Percentiles rank a stretch among this genome's conserved stretches.
Conservation (phyloP, 768 basidiomycete species). For the Agrocybe chaxingu region DNA sequence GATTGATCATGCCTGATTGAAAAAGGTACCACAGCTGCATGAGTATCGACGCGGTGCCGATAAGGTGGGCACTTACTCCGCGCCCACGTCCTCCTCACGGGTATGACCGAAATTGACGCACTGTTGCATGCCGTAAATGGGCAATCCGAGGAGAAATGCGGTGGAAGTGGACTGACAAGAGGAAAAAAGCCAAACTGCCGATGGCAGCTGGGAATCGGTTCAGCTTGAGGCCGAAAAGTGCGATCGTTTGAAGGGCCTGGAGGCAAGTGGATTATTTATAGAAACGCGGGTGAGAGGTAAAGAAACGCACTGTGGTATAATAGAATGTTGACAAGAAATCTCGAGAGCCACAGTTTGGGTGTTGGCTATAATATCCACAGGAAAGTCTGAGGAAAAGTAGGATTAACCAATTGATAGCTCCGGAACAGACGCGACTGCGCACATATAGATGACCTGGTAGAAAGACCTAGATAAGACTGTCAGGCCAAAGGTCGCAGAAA, state of each 20-base stretch:
- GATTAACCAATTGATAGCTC: slow-evolving; percentile 12
- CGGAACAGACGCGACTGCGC: slow-evolving; percentile 36
- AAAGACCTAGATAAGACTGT: slow-evolving; percentile 38
- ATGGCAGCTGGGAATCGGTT: slow-evolving; percentile 64
- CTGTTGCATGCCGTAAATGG: slow-evolving; percentile 17
- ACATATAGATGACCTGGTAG: slow-evolving; percentile 58
- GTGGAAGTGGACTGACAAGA: slow-evolving; percentile 33
- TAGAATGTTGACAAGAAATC: slow-evolving; percentile 50
- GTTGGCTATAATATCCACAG: slow-evolving; percentile 37
- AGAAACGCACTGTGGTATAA: slow-evolving; percentile 37
- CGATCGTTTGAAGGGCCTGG: slow-evolving; percentile 60
- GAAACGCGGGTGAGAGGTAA: neutral
- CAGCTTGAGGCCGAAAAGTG: slow-evolving; percentile 66
- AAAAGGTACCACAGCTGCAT: neutral
- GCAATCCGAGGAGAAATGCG: neutral
- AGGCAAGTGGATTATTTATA: neutral
- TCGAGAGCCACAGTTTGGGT: slow-evolving; percentile 29
- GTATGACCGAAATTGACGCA: slow-evolving; percentile 36
- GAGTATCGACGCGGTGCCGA: neutral
- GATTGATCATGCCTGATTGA: slow-evolving; percentile 57
- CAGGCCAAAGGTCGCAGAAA: slow-evolving; percentile 9
- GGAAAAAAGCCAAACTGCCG: slow-evolving; percentile 53
- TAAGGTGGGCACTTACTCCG: slow-evolving; percentile 26
- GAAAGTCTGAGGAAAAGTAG: slow-evolving; percentile 23
- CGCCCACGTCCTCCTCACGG: slow-evolving; percentile 27